A percentile compares a stretch with the other conserved stretches of the same genome.
Conservation (phyloP, 805 yeast species). For the Priceomyces medius region DNA sequence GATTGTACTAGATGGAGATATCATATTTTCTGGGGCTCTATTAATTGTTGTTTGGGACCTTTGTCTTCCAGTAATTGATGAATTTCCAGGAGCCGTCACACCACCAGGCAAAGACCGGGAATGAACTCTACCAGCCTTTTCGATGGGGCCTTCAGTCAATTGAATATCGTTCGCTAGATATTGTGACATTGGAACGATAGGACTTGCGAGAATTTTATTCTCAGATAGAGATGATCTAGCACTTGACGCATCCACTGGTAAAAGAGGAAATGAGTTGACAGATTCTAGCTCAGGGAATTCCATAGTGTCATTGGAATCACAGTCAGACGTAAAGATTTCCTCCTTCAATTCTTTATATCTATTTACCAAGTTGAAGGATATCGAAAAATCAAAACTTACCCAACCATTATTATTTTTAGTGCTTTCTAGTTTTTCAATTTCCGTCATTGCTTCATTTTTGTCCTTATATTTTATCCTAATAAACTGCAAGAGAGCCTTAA, state of each 20-base stretch:
- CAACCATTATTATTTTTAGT: conserved; percentile 31
- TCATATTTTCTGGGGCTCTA: conserved; percentile 14
- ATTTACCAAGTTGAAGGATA: conserved; percentile 26
- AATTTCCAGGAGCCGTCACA: conserved; percentile 6
- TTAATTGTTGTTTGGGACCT: conserved; percentile 24
- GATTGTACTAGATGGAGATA: background rate
- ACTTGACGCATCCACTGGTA: conserved; percentile 7
- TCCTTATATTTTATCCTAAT: conserved; percentile 12
- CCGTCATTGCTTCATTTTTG: conserved; percentile 11
- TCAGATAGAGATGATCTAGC: conserved; percentile 14
- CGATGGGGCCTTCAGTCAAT: conserved; percentile 3
- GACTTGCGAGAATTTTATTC: conserved; percentile 30
- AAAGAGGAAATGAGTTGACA: conserved; percentile 8
- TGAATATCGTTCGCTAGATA: background rate
- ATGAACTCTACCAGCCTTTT: conserved; percentile 23
- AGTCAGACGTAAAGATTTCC: conserved; percentile 15
- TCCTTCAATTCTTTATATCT: conserved; percentile 24
- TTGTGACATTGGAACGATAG: conserved; percentile 30
- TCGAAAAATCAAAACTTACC: conserved; percentile 32
- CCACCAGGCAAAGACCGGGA: conserved; percentile 31
- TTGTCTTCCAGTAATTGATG: conserved; percentile 10
- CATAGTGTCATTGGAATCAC: conserved; percentile 10
- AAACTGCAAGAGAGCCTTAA: conserved; percentile 23
- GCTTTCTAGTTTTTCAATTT: conserved; percentile 21
- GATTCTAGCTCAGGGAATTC: conserved; percentile 8